Evolutionary conservation across 2,329 filamentous ascomycete species (phyloP).

Genomic region (Claviceps monticola): DNA sequence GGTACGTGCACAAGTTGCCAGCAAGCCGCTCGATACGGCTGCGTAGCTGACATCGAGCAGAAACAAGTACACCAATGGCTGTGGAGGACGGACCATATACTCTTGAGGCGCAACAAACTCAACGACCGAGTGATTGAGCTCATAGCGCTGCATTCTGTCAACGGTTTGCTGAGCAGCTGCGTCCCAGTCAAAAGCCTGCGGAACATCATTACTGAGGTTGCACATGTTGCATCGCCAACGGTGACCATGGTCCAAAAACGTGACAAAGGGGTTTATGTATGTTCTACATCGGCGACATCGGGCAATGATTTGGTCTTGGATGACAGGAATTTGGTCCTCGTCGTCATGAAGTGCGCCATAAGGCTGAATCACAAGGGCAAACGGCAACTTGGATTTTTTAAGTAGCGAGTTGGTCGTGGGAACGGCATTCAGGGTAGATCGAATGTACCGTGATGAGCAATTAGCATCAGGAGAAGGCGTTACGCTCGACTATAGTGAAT

Average conservation of each 20-base stretch:
- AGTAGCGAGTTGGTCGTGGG: constrained; percentile 84
- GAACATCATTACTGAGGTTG: constrained; percentile 94
- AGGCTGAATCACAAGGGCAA: constrained; percentile 90
- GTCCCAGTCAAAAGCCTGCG: constrained; percentile 99
- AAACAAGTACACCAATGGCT: constrained; percentile 91
- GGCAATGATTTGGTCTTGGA: constrained; percentile 94
- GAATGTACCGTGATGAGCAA: constrained; percentile 84
- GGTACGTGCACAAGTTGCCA: constrained; percentile 84
- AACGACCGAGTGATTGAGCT: constrained; percentile 91
- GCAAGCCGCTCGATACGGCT: constrained; percentile 74
- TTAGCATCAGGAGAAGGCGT: constrained; percentile 86
- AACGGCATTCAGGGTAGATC: constrained; percentile 87
- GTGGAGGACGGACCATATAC: constrained; percentile 96
- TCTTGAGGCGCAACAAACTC: constrained; percentile 97
- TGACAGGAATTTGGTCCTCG: constrained; percentile 80
- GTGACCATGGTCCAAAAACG: constrained; percentile 92
- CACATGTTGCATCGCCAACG: constrained; percentile 99
- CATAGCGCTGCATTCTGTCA: constrained; percentile 81
- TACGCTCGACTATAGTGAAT: constrained; percentile 54
- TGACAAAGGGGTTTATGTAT: constrained; percentile 96
- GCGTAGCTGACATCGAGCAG: constrained; percentile 89
- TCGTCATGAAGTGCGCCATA: constrained; percentile 87
- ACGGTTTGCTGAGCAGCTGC: constrained; percentile 78
- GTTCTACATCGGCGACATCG: constrained; percentile 89
- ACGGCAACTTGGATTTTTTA: constrained; percentile 93